These are phyloP conservation scores for Euclidium syriacum DNA, from an alignment of 345 rosid species.

Conservation along the genomic window DNA sequence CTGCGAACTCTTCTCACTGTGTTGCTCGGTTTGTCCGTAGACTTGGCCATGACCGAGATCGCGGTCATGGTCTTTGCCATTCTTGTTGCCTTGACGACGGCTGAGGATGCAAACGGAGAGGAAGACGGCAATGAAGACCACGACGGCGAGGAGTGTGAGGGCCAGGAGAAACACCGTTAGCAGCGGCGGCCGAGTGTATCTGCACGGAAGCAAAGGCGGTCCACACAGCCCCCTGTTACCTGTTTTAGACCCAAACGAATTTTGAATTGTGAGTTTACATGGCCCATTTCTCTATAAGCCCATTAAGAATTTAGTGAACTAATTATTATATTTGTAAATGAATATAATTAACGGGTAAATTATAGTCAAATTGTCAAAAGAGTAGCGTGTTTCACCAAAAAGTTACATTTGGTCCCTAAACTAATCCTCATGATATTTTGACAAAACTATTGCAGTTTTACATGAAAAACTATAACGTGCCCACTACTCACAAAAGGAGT, in stretches of 20 bases:
- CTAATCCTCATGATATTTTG: background rate
- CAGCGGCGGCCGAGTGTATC: conserved; percentile 20
- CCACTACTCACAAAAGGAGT: conserved; percentile 1
- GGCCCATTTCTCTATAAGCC: background rate
- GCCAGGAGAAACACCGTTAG: conserved; percentile 31
- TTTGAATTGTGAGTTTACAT: background rate
- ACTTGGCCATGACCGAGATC: background rate
- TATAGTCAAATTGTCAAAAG: background rate
- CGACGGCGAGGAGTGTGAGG: conserved; percentile 29
- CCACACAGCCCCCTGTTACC: conserved; percentile 73
- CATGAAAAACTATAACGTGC: conserved; percentile 13
- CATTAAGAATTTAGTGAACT: background rate
- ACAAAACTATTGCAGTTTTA: background rate
- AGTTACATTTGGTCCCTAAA: background rate
- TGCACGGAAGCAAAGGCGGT: conserved; percentile 58
- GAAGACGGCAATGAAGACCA: conserved; percentile 15
- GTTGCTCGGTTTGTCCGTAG: conserved; percentile 11
- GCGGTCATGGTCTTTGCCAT: background rate
- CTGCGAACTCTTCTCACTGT: conserved; percentile 17
- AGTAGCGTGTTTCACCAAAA: too few species aligned
- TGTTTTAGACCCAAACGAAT: conserved; percentile 23
- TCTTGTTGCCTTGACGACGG: conserved; percentile 8
- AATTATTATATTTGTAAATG: too few species aligned
- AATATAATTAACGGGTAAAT: too few species aligned
- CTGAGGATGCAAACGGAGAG: conserved; percentile 24